Base-by-base conservation (phyloP, 345 rosid species). In the Brassica napus region DNA sequence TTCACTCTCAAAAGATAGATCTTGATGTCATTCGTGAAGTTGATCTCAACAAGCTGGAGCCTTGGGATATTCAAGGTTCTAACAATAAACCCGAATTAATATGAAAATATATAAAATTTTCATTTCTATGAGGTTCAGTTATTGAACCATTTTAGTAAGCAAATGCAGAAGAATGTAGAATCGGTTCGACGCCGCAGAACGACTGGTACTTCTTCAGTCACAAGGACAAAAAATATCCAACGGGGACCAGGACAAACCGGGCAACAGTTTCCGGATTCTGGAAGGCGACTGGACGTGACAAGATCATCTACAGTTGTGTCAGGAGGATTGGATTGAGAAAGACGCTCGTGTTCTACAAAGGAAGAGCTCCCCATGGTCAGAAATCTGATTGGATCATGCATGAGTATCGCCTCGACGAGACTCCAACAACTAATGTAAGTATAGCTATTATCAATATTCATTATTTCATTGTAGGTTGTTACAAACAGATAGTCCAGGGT, bases 381-480 rank as follows among this genome's bases (percentile, higher is more conserved):
- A 95, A 95, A 85, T 93, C 98, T 0, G 98, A 95, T 69, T 95
- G 99, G 99, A 93, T 95, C 82, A 95, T 95, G 99, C 99, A 95
- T 68, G 99, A 95, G 66, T 95, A 93, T 65, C 85, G 98, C 73
- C 96, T 93, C 0, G 99, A 95, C n/a, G 98, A 95, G 61, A 14
- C 69, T 67, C 52, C 88, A 32, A 10, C 16, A 34, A 9, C 26
- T 42, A 83, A 70, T 79, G 91, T 85, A 86, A 89, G 90, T 61
- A 47, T 37, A 68, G 6, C n/a, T 54, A 55, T 55, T 32, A 24
- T 32, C 39, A 62, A 30, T 62, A 31, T 62, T 62, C 10, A 14
- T 28, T 62, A 3, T 62, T 62, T 62, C 10, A 14, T 28, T 62
- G 8, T 62, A 62, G 18, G 65, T 61, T 26, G 9, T 12, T 32